Conservation (phyloP, 2,329 filamentous ascomycete species). For the Pochonia chlamydosporia region DNA sequence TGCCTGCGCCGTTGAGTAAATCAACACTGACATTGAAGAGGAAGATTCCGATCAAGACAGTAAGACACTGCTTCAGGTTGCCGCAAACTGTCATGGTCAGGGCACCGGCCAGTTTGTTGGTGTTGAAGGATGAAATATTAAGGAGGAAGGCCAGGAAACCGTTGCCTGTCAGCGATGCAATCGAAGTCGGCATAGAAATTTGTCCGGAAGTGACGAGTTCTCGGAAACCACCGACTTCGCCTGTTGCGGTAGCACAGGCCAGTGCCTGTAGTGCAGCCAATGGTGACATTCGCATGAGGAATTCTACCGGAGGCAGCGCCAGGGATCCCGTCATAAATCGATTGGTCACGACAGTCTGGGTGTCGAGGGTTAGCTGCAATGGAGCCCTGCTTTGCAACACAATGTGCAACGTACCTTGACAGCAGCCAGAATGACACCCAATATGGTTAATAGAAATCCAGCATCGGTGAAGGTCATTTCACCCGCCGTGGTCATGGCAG, state of each 20-base stretch:
- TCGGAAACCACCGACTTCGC: conserved; percentile 42
- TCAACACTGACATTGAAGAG: conserved; percentile 46
- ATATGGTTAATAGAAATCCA: conserved; percentile 49
- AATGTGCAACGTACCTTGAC: conserved; percentile 37
- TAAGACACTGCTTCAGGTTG: conserved; percentile 53
- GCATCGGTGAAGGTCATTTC: conserved; percentile 57
- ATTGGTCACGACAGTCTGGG: conserved; percentile 55
- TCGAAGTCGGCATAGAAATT: conserved; percentile 27
- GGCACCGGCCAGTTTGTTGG: conserved; percentile 52
- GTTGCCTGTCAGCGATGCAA: conserved; percentile 42
- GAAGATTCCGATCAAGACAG: conserved; percentile 47
- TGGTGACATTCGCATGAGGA: conserved; percentile 58
- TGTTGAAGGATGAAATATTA: conserved; percentile 52
- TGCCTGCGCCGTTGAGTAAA: conserved; percentile 49
- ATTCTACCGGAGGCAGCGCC: conserved; percentile 51
- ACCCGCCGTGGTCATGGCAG: conserved; percentile 53
- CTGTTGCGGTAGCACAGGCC: conserved; percentile 43
- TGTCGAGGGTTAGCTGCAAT: not conserved
- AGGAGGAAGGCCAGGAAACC: conserved; percentile 49
- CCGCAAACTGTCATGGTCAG: conserved; percentile 55
- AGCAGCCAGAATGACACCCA: conserved; percentile 48
- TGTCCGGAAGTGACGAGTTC: conserved; percentile 28
- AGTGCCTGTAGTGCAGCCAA: conserved; percentile 52
- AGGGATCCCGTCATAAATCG: conserved; percentile 58
- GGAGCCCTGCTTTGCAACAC: not conserved